Percentiles rank a stretch among this genome's conserved stretches.
Conservation (phyloP, 78 protist species). For the Dictyostelium intermedium region DNA sequence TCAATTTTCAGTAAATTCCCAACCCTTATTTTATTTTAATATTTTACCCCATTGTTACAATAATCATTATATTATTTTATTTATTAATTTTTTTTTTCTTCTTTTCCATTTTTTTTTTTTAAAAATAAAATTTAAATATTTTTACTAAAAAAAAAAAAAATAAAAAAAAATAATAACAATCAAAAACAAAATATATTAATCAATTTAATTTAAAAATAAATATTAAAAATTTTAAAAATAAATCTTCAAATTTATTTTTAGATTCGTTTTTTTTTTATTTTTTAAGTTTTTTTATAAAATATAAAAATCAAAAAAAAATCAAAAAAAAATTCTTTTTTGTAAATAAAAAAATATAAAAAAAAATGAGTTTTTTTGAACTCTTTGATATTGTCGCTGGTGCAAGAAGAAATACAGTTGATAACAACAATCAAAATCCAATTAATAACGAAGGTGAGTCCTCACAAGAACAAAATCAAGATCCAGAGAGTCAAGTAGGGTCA, state of each 20-base stretch:
- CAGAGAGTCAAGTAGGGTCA: neutral
- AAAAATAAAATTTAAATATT: too few relatives aligned
- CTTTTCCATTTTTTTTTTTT: too few relatives aligned
- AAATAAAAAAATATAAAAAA: neutral
- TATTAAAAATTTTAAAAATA: too few relatives aligned
- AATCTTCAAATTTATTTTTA: neutral
- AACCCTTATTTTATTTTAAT: neutral
- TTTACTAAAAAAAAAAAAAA: too few relatives aligned
- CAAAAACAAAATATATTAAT: too few relatives aligned
- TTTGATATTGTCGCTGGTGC: slow-evolving; percentile 56
- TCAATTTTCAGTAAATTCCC: neutral
- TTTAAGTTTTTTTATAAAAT: neutral
- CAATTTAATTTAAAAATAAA: too few relatives aligned
- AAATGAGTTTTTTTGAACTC: slow-evolving; percentile 55
- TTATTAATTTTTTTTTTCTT: too few relatives aligned
- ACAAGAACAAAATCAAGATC: neutral
- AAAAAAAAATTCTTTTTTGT: neutral
- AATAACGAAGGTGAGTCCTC: neutral
- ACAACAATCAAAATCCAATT: neutral
- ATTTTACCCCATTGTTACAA: too few relatives aligned
- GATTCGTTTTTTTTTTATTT: neutral
- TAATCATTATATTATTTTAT: too few relatives aligned
- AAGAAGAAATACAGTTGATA: neutral
- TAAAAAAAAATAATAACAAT: too few relatives aligned
- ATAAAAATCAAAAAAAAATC: neutral